phyloP scores from a whole-genome alignment of 176 grass and related monocot genomes.

The Oryza australiensis region DNA sequence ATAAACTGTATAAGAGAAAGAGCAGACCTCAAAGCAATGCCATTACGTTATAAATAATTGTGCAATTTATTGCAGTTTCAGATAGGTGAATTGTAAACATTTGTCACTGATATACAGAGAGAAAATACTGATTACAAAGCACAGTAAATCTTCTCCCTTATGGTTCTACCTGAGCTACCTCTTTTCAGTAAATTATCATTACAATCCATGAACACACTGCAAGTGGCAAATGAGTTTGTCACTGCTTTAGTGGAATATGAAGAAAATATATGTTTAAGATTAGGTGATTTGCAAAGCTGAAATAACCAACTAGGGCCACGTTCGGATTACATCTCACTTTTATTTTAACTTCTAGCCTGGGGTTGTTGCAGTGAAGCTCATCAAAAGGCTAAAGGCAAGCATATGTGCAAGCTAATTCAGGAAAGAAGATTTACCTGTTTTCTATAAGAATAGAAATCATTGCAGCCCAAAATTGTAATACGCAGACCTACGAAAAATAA shows the following conservation, averaged over 20 bases:
- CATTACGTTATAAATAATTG: neutral
- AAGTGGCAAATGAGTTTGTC: neutral
- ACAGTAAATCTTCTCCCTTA: neutral
- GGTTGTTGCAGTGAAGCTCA: neutral
- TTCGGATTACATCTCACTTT: constrained; percentile 22
- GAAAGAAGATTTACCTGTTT: constrained; percentile 64
- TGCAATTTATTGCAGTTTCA: neutral
- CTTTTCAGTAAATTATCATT: neutral
- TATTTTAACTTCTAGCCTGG: neutral
- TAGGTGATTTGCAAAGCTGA: neutral
- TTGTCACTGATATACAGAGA: neutral
- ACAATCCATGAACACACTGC: neutral
- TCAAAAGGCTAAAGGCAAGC: neutral
- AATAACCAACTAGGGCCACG: constrained; percentile 29
- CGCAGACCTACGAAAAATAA: constrained; percentile 56
- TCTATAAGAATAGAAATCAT: constrained; percentile 98
- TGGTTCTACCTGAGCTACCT: neutral
- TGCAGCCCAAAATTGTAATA: constrained; percentile 85
- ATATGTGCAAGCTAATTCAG: constrained; percentile 10
- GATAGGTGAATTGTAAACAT: neutral
- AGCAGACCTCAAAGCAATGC: neutral
- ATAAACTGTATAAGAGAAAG: neutral
- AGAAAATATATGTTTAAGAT: constrained; percentile 20
- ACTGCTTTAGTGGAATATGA: neutral
- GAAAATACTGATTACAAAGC: neutral